A percentile compares a stretch with the other conserved stretches of the same genome.
Evolutionary conservation across 768 basidiomycete species (phyloP).

Genomic region (Naganishia randhawae): DNA sequence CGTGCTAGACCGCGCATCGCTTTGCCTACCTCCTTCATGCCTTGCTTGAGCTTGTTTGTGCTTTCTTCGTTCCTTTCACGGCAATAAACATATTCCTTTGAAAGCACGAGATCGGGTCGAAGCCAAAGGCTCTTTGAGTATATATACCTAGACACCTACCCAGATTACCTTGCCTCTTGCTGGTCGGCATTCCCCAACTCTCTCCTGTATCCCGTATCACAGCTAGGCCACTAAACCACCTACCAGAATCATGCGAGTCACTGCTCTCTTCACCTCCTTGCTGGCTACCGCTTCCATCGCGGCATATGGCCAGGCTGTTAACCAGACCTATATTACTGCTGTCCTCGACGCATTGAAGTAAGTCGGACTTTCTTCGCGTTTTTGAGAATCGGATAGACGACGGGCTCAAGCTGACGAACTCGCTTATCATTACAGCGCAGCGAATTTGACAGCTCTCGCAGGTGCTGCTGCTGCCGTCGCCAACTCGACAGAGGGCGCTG

Average conservation of each 20-base stretch:
- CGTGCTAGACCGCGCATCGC: background rate
- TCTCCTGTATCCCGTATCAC: background rate
- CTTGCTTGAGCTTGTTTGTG: background rate
- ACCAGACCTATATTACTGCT: background rate
- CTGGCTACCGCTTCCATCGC: background rate
- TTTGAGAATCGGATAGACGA: background rate
- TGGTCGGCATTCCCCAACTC: background rate
- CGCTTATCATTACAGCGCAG: slow-evolving; percentile 20
- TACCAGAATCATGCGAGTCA: background rate
- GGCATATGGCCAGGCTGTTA: background rate
- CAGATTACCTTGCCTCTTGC: too few species aligned
- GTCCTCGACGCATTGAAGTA: slow-evolving; percentile 42
- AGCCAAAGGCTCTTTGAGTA: background rate
- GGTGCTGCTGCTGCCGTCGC: slow-evolving; percentile 54
- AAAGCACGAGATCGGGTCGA: background rate
- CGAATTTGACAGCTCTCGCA: slow-evolving; percentile 49
- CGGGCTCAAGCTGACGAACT: background rate
- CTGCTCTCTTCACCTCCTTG: background rate
- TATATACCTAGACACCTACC: too few species aligned
- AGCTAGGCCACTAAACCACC: background rate
- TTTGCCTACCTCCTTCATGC: background rate
- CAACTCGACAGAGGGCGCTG: slow-evolving; percentile 53
- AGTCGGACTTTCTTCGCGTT: slow-evolving; percentile 17
- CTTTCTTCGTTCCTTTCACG: background rate
- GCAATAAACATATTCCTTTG: background rate